Evolutionary conservation across 352 stramenopile species (phyloP).

Genomic region (Phytophthora colocasiae): DNA sequence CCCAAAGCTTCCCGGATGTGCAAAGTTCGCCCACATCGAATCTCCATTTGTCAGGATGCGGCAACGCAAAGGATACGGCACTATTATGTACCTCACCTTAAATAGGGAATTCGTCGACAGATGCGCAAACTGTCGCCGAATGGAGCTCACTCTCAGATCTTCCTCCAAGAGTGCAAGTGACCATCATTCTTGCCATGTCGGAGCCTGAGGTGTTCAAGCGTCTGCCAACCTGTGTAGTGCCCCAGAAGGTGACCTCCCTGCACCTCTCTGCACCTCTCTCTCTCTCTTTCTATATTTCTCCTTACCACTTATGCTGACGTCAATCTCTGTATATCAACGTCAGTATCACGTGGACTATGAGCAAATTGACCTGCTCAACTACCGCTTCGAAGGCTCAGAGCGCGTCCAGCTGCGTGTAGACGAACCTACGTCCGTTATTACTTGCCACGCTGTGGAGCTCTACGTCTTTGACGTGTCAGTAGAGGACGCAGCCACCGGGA

Average conservation of each 20-base stretch:
- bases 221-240: constrained; percentile 62
- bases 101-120: constrained; percentile 29
- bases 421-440: constrained; percentile 80
- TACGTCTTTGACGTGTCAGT: constrained; percentile 81
- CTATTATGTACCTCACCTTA: not conserved
- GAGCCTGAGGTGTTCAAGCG: constrained; percentile 54
- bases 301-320: not conserved
- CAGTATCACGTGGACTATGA: constrained; percentile 83
- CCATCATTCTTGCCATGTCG: constrained; percentile 34
- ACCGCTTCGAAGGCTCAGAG: constrained; percentile 78
- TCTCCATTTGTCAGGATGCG: not conserved
- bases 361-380: constrained; percentile 80
- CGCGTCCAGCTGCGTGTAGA: constrained; percentile 60
- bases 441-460: constrained; percentile 95
- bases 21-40: constrained; percentile 2
- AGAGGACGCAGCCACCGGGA: constrained; percentile 34
- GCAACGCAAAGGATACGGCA: too few relatives aligned
- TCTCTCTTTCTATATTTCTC: not conserved
- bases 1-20: not conserved
- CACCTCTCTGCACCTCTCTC: not conserved
- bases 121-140: constrained; percentile 28
- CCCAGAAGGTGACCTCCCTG: constrained; percentile 50
- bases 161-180: constrained; percentile 17
- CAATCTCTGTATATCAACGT: not conserved
- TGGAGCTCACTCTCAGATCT: constrained; percentile 19